Evolutionary conservation across 1,284 basidiomycete species (phyloP), one percentile per base, ranked within the genome.

Genomic region (Boletus sp.): DNA sequence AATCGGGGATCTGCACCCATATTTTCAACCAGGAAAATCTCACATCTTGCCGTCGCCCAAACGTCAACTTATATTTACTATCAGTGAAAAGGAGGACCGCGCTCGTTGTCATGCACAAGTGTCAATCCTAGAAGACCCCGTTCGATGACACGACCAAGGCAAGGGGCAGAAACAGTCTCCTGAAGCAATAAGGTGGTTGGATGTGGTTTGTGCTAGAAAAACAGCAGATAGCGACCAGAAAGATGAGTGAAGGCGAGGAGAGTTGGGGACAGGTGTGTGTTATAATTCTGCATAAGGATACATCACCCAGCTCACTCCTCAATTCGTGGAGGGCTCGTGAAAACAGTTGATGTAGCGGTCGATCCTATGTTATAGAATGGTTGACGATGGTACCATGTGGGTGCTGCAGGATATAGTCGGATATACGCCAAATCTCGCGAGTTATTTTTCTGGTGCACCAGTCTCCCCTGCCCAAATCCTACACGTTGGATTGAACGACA

Each of bases 51-150:
- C 24, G 24, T 24, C 4, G 24, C 24, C 24, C 24, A 24, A 24
- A 24, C 24, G 24, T 24, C 24, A 24, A 24, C 24, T 24, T 24
- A 24, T 4, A 24, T 24, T 24, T 24, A 24, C 24, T 24, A 80
- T 77, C 48, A 66, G 66, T 3, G 76, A 77, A 48, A 78, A 77
- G 54, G 80, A 81, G 46, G 80, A 84, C 61, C 78, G 77, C 51
- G 74, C 78, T 20, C 78, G 79, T 41, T 68, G 79, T 45, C 68
- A 77, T 55, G 84, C 85, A 15, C 83, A 81, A 60, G 74, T 82
- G 51, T 81, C 84, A 20, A 80, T 88, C 60, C 76, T 89, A 54
- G 78, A 83, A 55, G 79, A 81, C 51, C 77, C 86, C 54, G 79
- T 77, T 13, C 71, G 71, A 33, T 64, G 74, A 22, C 68, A 74